Evolutionary conservation across 2,329 filamentous ascomycete species (phyloP), one percentile per base, ranked within the genome.

Genomic region (Ophiostoma sp.): DNA sequence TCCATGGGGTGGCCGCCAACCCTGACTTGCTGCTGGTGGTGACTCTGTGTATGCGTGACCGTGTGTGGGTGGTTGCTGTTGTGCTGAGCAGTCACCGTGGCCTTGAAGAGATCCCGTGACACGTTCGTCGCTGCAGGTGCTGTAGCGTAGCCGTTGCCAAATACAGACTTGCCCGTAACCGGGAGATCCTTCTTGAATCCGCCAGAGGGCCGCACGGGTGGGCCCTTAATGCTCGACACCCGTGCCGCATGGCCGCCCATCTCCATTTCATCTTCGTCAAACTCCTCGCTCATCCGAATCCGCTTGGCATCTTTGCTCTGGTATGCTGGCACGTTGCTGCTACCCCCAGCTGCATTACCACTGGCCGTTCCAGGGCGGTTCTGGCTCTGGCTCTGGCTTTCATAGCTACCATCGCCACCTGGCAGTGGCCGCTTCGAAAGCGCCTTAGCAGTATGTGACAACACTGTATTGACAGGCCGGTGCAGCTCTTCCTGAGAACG

Each of bases 131-230:
- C 63, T 1, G 18, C 63, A 18, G 87, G 82, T 4, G 83, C 85
- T 74, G 83, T 85, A 60, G 83, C 78, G 74, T 91, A 91, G 64
- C 87, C 87, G 70, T 81, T 83, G 14, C 84, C 78, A 77, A 88
- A 87, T 68, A 84, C 76, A 7, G 84, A 84, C 74, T 90, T 91
- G 66, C 79, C 80, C 8, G 63, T 38, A 16, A 62, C 36, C 38
- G 85, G 80, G 73, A 84, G 74, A 38, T 90, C 88, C 85, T 92
- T 93, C 77, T 86, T 87, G 74, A 83, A 80, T 47, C 81, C 82
- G 65, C 84, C 88, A 1, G 92, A 96, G 70, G 93, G 92, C 69
- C 93, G 87, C 73, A 96, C 92, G 5, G 93, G 92, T 66, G 92
- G 91, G 14, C 89, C 91, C 80, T 93, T 95, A 73, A 93, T 83